Percentiles rank a stretch among this genome's conserved stretches.
Evolutionary conservation across 768 basidiomycete genomes (phyloP).

Genomic region (Phanerodontia chrysosporium): DNA sequence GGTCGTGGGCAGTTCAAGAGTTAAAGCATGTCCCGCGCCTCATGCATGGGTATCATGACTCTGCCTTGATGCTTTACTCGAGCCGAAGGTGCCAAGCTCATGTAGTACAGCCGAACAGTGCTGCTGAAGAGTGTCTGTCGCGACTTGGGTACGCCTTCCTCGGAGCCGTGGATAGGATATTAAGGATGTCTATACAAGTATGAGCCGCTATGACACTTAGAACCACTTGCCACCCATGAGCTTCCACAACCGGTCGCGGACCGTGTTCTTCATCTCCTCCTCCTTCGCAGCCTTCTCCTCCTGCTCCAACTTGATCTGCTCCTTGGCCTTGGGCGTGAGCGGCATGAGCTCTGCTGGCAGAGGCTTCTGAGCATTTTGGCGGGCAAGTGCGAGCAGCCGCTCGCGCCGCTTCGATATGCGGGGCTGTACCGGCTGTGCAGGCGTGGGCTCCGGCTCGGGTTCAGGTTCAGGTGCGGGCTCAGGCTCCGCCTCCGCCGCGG

Average conservation of each 20-base stretch:
- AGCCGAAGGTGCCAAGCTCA: too few relatives aligned
- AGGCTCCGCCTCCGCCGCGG: neutral
- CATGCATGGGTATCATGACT: too few relatives aligned
- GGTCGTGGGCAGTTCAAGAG: too few relatives aligned
- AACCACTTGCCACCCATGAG: slow-evolving; percentile 15
- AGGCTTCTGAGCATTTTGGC: slow-evolving; percentile 17
- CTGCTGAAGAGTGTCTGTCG: too few relatives aligned
- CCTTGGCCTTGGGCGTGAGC: slow-evolving; percentile 7
- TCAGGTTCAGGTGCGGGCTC: neutral
- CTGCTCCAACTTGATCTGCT: neutral
- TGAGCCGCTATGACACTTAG: neutral
- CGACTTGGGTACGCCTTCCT: too few relatives aligned
- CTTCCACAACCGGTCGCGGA: slow-evolving; percentile 19
- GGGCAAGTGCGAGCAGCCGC: slow-evolving; percentile 21
- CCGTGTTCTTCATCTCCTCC: slow-evolving; percentile 4
- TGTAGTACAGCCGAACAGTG: too few relatives aligned
- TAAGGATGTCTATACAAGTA: neutral
- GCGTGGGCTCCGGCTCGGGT: neutral
- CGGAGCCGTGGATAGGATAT: too few relatives aligned
- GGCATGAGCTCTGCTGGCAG: slow-evolving; percentile 9
- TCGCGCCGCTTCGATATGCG: slow-evolving; percentile 9
- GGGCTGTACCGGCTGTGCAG: neutral
- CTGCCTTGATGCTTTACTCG: too few relatives aligned
- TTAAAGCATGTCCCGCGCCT: too few relatives aligned
- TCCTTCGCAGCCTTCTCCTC: slow-evolving; percentile 11